Base-by-base conservation (phyloP, 179 eudicot species). In the Beta macrorhiza region DNA sequence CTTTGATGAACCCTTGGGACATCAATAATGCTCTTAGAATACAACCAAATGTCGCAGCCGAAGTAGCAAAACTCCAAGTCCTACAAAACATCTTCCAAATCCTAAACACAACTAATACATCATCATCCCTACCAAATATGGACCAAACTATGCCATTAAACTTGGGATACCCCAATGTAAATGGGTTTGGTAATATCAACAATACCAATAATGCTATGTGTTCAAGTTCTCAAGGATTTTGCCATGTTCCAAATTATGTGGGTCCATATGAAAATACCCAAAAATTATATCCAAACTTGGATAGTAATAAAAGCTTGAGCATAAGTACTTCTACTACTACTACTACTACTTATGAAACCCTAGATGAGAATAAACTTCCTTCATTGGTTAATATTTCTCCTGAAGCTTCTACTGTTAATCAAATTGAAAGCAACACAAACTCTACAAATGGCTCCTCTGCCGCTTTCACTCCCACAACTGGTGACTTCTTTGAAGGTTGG, bases 31-130 rank as follows among this genome's bases (percentile, higher is more conserved):
- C 87, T 59, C 84, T 87, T 76, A 68, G 84, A 51, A 32, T 87
- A 67, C 92, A 90, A 68, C 80, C 88, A 9, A 83, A 85, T 61
- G 81, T 87, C 17, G 82, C 91, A 0, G 87, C 92, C 0, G 88
- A 91, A 29, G 56, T 87, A 71, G 92, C 91, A 74, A 89, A 89
- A 71, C 80, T 91, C 69, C 95, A 91, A 79, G 83, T 90, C 63
- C 74, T 91, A 63, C 90, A 89, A 57, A 90, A 82, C 84, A 84
- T 88, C 44, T 63, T 78, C 77, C 90, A 88, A 80, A 84, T 88
- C 82, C 84, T 88, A 67, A 88, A 78, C 81, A 79, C 88, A 74
- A 86, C 61, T 75, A 82, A 76, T 67, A 10, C 49, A 42, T 56
- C 77, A 55, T 56, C 77, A 45, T 45, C 77, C 6, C 68, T 79